A percentile compares a stretch with the other conserved stretches of the same genome.
These are phyloP conservation scores for Daedaleopsis sinensis DNA, from an alignment of 768 basidiomycete species.

Conservation along the genomic window DNA sequence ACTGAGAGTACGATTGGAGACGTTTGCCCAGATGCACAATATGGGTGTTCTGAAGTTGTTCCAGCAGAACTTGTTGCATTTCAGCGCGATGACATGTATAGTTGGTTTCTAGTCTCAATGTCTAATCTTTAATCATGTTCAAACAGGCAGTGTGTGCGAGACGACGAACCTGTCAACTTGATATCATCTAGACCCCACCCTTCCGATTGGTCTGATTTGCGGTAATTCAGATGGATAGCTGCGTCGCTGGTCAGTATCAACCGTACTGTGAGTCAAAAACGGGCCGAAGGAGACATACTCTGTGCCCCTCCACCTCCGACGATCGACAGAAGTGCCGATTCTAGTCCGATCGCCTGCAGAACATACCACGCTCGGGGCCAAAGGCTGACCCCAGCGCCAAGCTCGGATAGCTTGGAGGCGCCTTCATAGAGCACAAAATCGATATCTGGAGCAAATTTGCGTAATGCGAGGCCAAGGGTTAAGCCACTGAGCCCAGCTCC, in stretches of 20 bases:
- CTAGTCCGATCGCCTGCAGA: conserved; percentile 13
- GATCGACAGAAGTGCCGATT: background rate
- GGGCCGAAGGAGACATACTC: no score
- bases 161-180: background rate
- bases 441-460: conserved; percentile 16
- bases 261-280: no score
- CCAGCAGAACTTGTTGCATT: conserved; percentile 20
- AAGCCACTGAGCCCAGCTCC: conserved; percentile 26
- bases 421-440: conserved; percentile 26
- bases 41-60: conserved; percentile 7
- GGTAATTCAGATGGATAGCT: no score
- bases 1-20: conserved; percentile 12
- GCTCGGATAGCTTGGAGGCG: conserved; percentile 13
- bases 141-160: no score
- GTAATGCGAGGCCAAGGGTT: conserved; percentile 17
- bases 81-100: conserved; percentile 21
- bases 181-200: background rate
- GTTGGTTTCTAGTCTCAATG: no score
- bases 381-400: conserved; percentile 26
- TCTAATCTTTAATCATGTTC: no score
- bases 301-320: background rate
- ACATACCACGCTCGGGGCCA: conserved; percentile 17
- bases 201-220: conserved; percentile 12
- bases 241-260: no score
- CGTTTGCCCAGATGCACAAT: conserved; percentile 24